Base-by-base conservation (phyloP, 768 basidiomycete species). In the Pleurotus citrinopileatus region DNA sequence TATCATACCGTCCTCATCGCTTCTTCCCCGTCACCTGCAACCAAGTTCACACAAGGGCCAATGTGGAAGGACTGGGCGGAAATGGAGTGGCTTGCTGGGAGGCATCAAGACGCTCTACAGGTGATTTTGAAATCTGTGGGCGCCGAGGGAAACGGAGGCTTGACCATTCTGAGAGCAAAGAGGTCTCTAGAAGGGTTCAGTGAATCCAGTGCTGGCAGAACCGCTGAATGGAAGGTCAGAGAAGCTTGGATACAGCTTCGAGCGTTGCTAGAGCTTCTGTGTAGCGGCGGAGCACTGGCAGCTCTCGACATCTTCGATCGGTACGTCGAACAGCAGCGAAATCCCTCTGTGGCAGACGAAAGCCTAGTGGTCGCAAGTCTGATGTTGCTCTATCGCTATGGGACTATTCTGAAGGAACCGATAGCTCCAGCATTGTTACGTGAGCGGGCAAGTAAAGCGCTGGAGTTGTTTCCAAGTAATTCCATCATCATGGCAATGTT, bases 21-120 rank as follows among this genome's bases (percentile, higher is more conserved):
- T 4, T 48, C 46, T 12, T 71, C 81, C 1, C 69, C 73, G 2
- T 67, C 71, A 22, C 48, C 67, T 13, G 61, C 67, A 4, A 67
- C 65, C 9, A 67, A 70, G 27, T 62, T 63, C 3, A 77, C 72
- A 27, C 62, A 69, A 13, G 72, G 77, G 19, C 66, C 65, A 53
- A 63, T 93, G 56, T 93, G 87, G 87, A 91, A 84, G 83, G 81
- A 86, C 60, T 93, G 89, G 88, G 87, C 85, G 1, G 86, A 93
- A 60, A 79, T 90, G 78, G 90, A 91, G 66, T 94, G 91, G 91
- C 64, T 90, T 9, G 65, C 72, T 12, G 78, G 82, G 1, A 60
- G 76, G 27, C 63, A 71, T 17, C 76, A 81, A 27, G 72, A 76
- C 28, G 77, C 85, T 12, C 64, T 82, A 32, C 69, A 75, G 29